Conservation (phyloP, 2,329 filamentous ascomycete genomes). For the Scedosporium dehoogii region DNA sequence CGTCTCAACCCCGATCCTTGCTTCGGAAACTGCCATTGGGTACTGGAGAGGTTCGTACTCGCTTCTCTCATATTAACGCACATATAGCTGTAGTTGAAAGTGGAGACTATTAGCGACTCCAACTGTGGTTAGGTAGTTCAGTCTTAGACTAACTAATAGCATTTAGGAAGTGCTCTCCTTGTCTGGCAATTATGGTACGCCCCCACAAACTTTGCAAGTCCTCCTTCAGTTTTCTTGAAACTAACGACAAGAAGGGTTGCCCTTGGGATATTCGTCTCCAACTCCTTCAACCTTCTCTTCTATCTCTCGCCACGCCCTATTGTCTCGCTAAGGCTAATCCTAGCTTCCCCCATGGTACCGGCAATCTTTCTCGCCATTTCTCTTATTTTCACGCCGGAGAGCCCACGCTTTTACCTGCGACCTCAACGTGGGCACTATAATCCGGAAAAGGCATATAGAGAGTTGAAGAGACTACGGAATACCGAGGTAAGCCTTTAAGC, state of each 20-base stretch:
- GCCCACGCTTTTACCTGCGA: conserved; percentile 28
- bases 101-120: not conserved
- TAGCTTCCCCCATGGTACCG: conserved; percentile 25
- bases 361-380: conserved; percentile 21
- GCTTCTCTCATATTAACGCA: not conserved
- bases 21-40: conserved; percentile 34
- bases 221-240: not conserved
- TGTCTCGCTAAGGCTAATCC: conserved; percentile 18
- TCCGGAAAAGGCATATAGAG: conserved; percentile 21
- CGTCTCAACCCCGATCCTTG: conserved; percentile 35
- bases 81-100: not conserved
- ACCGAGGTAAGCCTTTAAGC: conserved; percentile 16
- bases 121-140: not conserved
- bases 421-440: conserved; percentile 22
- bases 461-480: conserved; percentile 24
- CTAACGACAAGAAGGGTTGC: conserved; percentile 17
- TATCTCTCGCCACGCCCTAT: not conserved
- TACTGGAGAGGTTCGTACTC: conserved; percentile 33
- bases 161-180: conserved; percentile 24
- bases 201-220: not conserved
- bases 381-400: conserved; percentile 28
- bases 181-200: conserved; percentile 34
- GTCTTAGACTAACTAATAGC: not conserved
- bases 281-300: conserved; percentile 27
- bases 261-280: conserved; percentile 26